Base-by-base conservation (phyloP, 23 red algal genomes). In the Agarophyton chilense region DNA sequence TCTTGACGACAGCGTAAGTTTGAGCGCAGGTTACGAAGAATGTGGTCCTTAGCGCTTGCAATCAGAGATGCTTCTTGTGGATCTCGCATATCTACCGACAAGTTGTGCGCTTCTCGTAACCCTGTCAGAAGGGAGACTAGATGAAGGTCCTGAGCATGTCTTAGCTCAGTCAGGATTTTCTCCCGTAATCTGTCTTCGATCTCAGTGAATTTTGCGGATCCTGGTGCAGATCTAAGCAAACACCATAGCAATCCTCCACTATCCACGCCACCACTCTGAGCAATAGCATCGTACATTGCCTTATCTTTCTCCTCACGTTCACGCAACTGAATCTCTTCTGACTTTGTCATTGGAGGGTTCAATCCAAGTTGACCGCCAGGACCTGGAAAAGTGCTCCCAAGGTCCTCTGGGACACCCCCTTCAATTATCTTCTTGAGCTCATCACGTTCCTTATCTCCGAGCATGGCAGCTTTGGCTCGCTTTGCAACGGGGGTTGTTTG, bases 231-330 rank as follows among this genome's bases (percentile, higher is more conserved):
- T 74, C 68, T 43, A 29, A 74, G 29, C 41, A 74, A 74, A 38
- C 43, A 28, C 68, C 68, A 74, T 18, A 74, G 21, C 68, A 74
- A 29, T 43, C 68, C 68, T 74, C 47, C 68, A 47, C 68, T 74
- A 1, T 39, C 68, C 38, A 74, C 16, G 24, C 68, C 68, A 29
- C 68, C 68, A 74, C 21, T 74, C 24, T 26, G 38, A 24, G 68
- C 68, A 28, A 74, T 74, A 29, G 68, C 68, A 33, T 74, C 68
- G 17, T 46, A 74, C 32, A 74, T 25, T 29, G 68, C 8, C 43
- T 29, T 74, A 74, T 74, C 68, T 49, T 74, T 74, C 68, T 74
- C 68, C 41, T 74, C 68, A 74, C 68, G 68, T 29, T 74, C 68
- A 10, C 43, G 38, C 68, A 18, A 46, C 12, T 29, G 68, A 74